These are phyloP conservation scores for Carex parvula DNA, from an alignment of 176 grass and related monocot genomes.

Conservation along the genomic window DNA sequence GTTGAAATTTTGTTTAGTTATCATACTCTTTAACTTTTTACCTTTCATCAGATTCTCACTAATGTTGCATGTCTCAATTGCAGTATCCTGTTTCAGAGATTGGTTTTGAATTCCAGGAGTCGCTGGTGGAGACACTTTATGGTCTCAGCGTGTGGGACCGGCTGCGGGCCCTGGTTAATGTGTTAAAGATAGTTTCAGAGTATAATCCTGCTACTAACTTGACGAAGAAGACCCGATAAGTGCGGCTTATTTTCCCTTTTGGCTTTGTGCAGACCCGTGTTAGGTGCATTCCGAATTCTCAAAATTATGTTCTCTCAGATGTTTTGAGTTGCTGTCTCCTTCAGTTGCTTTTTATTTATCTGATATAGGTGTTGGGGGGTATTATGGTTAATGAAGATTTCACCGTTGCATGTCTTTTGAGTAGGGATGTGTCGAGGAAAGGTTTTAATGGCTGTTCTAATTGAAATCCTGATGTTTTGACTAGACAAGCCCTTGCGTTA, in stretches of 20 bases:
- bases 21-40: background rate
- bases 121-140: conserved; percentile 78
- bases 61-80: background rate
- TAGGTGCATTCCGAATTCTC: conserved; percentile 1
- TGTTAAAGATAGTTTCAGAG: conserved; percentile 77
- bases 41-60: conserved; percentile 8
- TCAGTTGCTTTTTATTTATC: conserved; percentile 8
- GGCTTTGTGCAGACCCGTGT: background rate
- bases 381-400: background rate
- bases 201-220: conserved; percentile 36
- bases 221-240: conserved; percentile 49
- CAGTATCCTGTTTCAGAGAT: conserved; percentile 90
- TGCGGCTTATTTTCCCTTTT: background rate
- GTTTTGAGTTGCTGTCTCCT: background rate
- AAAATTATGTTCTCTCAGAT: background rate
- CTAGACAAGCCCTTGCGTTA: background rate
- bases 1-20: background rate
- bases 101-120: conserved; percentile 87
- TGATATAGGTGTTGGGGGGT: background rate
- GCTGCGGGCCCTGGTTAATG: conserved; percentile 55
- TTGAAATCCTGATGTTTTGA: background rate
- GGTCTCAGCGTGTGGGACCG: conserved; percentile 80
- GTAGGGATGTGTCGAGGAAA: background rate
- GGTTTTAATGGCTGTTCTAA: background rate
- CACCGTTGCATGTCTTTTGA: background rate